Conservation (phyloP, 345 rosid genomes). For the Lumnitzera racemosa region DNA sequence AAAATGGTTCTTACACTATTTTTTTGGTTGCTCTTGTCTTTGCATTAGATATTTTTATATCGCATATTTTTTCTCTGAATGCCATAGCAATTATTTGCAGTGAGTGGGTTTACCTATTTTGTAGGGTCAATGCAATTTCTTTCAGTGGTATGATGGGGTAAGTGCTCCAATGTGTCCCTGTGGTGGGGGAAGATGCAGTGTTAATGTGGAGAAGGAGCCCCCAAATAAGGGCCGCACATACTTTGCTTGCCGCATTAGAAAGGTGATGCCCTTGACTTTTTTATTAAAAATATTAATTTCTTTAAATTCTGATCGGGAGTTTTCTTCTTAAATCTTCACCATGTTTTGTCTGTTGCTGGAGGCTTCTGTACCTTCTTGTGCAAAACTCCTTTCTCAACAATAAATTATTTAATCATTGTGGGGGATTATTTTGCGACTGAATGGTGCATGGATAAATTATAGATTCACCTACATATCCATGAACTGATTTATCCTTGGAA, state of each 20-base stretch:
- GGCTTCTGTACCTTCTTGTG: background rate
- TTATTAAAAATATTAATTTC: background rate
- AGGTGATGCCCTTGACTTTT: slow-evolving; percentile 11
- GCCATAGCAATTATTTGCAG: background rate
- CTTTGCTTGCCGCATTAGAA: slow-evolving; percentile 23
- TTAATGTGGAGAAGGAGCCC: slow-evolving; percentile 2
- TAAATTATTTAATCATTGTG: too few species aligned
- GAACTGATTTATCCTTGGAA: too few species aligned
- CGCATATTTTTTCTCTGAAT: too few species aligned
- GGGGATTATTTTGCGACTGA: too few species aligned
- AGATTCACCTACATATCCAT: too few species aligned
- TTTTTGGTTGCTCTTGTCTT: background rate
- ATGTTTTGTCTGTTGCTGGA: background rate
- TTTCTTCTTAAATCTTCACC: background rate
- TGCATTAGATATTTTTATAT: background rate
- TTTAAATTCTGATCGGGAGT: background rate
- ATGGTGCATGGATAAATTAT: too few species aligned
- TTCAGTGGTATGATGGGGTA: slow-evolving; percentile 29
- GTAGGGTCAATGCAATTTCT: slow-evolving; percentile 14
- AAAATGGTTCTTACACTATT: too few species aligned
- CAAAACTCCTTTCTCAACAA: too few species aligned
- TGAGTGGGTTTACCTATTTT: background rate
- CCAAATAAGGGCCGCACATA: slow-evolving; percentile 8
- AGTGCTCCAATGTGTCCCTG: slow-evolving; percentile 25
- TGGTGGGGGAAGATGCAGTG: slow-evolving; percentile 31